phyloP scores from a whole-genome alignment of 2,329 filamentous ascomycete species.

The Sporothrix euskadiensis region DNA sequence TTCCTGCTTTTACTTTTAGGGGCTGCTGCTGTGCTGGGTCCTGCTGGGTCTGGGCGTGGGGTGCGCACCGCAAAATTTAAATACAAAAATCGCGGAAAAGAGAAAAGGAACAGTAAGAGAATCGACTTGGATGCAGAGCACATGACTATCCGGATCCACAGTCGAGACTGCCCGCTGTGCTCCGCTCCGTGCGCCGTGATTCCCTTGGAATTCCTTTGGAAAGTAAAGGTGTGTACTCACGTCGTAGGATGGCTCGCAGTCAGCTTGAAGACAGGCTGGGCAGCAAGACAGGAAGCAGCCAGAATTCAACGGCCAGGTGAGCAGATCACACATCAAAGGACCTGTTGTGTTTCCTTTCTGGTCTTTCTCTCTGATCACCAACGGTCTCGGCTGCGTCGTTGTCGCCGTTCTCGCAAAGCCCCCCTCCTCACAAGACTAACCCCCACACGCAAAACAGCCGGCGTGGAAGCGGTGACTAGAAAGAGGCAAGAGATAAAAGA shows the following conservation, averaged over 20 bases:
- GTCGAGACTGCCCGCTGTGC: background rate
- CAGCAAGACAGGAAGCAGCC: background rate
- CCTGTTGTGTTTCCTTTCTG: background rate
- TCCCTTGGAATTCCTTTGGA: too few species aligned
- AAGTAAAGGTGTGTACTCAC: too few species aligned
- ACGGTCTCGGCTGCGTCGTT: background rate
- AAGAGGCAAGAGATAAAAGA: background rate
- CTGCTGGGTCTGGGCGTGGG: constrained; percentile 25
- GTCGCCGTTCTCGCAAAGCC: background rate
- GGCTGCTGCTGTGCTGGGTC: background rate
- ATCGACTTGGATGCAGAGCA: background rate
- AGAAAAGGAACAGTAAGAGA: background rate
- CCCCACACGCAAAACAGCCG: constrained; percentile 24
- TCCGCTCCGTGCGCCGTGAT: too few species aligned
- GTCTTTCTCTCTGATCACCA: background rate
- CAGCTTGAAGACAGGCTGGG: background rate
- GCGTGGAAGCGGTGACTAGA: constrained; percentile 13
- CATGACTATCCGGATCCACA: constrained; percentile 16
- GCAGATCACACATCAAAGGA: background rate
- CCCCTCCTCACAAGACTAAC: constrained; percentile 1
- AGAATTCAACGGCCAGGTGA: background rate
- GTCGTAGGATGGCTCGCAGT: too few species aligned
- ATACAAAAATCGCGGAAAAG: background rate
- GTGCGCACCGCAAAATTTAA: constrained; percentile 9
- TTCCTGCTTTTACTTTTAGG: background rate